phyloP scores from a whole-genome alignment of 768 basidiomycete genomes.

The Russula brevipes region DNA sequence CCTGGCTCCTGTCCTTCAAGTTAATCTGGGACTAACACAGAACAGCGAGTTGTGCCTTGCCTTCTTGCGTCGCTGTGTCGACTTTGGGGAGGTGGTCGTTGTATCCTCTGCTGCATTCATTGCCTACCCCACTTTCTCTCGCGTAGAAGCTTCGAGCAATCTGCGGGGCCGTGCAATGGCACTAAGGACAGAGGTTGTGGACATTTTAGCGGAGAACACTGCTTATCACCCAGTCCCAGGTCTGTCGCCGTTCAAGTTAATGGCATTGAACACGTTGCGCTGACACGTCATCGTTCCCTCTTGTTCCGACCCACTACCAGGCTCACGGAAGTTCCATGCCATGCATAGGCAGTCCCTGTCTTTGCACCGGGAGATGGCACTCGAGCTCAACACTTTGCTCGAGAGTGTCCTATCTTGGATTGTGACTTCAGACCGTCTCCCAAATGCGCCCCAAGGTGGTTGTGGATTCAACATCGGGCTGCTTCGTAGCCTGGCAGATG shows the following conservation, averaged over 20 bases:
- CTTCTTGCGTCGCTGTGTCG: not conserved
- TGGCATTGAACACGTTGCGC: not conserved
- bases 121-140: not conserved
- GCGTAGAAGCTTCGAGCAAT: not conserved
- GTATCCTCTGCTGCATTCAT: too few relatives aligned
- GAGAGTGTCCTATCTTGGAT: not conserved
- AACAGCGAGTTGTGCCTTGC: not conserved
- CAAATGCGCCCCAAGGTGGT: not conserved
- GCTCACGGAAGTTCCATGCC: not conserved
- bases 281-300: not conserved
- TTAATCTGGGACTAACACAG: not conserved
- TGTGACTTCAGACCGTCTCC: not conserved
- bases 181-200: not conserved
- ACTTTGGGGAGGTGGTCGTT: not conserved
- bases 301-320: not conserved
- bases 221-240: not conserved
- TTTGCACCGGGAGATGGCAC: not conserved
- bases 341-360: not conserved
- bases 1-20: not conserved
- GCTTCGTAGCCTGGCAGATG: not conserved
- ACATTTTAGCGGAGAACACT: not conserved
- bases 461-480: not conserved
- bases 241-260: not conserved
- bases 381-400: not conserved
- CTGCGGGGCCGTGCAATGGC: not conserved